Base-by-base conservation (phyloP, 2,329 filamentous ascomycete genomes). In the Scorias spongiosa region DNA sequence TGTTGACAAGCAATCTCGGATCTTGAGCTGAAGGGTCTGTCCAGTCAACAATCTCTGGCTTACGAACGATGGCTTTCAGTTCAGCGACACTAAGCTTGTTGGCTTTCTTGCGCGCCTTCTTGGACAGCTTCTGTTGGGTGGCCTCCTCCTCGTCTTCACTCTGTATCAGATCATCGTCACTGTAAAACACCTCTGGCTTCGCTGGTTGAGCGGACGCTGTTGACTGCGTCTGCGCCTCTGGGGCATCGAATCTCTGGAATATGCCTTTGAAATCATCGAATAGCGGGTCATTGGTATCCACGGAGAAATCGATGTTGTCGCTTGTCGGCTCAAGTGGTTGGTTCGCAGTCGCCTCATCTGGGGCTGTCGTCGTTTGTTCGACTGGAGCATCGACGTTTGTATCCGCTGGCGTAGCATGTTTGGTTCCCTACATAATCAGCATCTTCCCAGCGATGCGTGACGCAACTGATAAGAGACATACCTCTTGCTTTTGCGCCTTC, bases 11-110 rank as follows among this genome's bases (percentile, higher is more conserved):
- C 38, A 96, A 69, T 44, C 81, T 77, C 11, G 91, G 91, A 60
- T 98, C 88, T 20, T 84, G 78, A 1, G 91, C 88, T 12, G 86
- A 93, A 10, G 85, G 84, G 60, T 98, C 91, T 44, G 93, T 91
- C 91, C 91, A 96, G 57, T 98, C 91, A 5, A 98, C 89, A 9
- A 94, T 78, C 63, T 98, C 91, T 2, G 91, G 91, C 53, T 88
- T 89, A 55, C 74, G 76, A 47, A 95, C 91, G 44, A 94, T 68
- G 5, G 89, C 85, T 66, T 98, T 98, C 50, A 98, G 75, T 64
- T 96, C 87, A 41, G 91, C 91, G 47, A 98, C 85, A 6, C 89
- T 93, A 29, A 96, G 71, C 64, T 93, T 94, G 66, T 83, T 93
- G 59, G 87, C 72, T 65, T 83, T 78, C 68, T 96, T 98, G 53